Evolutionary conservation across 1,284 basidiomycete species (phyloP), one percentile per base, ranked within the genome.

Genomic region (Cystobasidiaceae sp.): DNA sequence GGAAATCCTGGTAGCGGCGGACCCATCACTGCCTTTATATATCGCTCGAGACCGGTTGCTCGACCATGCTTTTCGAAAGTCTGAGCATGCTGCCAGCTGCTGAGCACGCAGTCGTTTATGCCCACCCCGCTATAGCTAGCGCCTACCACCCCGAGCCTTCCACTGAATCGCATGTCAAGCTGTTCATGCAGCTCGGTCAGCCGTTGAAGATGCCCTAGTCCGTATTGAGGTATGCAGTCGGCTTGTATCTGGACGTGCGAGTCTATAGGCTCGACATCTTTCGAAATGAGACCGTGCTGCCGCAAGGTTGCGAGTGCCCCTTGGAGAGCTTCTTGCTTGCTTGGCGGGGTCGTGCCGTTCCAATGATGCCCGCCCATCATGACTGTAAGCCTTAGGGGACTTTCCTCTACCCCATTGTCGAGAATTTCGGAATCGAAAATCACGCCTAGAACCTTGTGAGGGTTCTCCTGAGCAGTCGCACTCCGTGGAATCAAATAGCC

Each of bases 401-500:
- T 46, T 19, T 67, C 64, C 19, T 61, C 5, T n/a, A n/a, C n/a
- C n/a, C n/a, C n/a, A n/a, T 32, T 43, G 4, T 77, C 77, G 54
- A 78, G 72, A 28, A 77, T 75, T 58, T 78, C 77, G 1, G 75
- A 74, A 72, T 92, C 88, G 71, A 93, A 88, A 15, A 81, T 82
- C 0, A 85, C 81, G 25, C 66, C 83, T 71, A 68, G 77, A 71
- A 69, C 79, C 69, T 67, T 76, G 49, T 68, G 67, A 19, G 70
- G 72, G 68, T 71, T 71, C 67, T 70, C 60, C 73, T 77, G 75
- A 84, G 84, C 13, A 76, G 86, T 32, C 72, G 78, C 63, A 54
- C 87, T 84, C 6, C 93, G 86, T 0, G 93, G 92, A 58, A 96
- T 83, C 70, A 98, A 86, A 78, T 94, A 97, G 1, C 94, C 94